Evolutionary conservation across 1,139 yeast species (phyloP), one percentile per base, ranked within the genome.

Genomic region (Blastobotrys proliferans): DNA sequence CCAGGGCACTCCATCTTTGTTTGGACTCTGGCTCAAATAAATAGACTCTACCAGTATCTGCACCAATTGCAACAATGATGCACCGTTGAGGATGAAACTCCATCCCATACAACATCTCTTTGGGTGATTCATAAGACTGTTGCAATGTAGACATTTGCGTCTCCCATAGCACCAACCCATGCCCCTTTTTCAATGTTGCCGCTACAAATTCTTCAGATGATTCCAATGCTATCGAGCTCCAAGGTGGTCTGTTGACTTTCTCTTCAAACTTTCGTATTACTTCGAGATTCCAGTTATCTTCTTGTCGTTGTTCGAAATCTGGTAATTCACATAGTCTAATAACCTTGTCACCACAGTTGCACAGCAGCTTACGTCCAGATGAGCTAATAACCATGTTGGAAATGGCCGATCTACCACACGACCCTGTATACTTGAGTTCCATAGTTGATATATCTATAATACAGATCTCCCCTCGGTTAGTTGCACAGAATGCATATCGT

Each of bases 1-100:
- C 97, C 53, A 90, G 70, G 0, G 97, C 95, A 62, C 95, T 83
- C 98, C 98, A 90, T 64, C 86, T 84, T 56, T 88, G 97, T 0
- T 95, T 94, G 30, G 85, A 78, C 35, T 77, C 77, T 14, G 86
- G 76, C 44, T 84, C 79, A 97, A 97, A 92, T 38, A 85, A 61
- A 59, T 86, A 88, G 1, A 90, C 74, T 21, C 78, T 72, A 0
- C 97, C 97, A 29, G 86, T 75, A 57, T 90, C 97, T 40, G 86
- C 67, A 0, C 97, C 97, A 16, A 87, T 84, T n/a, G 95, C 84
- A 8, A 84, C 86, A 32, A 90, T 80, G 50, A 77, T 70, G 60
- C 95, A 86, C 43, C 79, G 73, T 38, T 78, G 68, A 44, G 79
- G 79, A 58, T 90, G 87, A 95, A 96, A 90, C 9, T 57, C 67